A percentile compares a stretch with the other conserved stretches of the same genome.
These are phyloP conservation scores for Backusella circina DNA, from an alignment of 192 early-diverging fungal genomes.

Conservation along the genomic window DNA sequence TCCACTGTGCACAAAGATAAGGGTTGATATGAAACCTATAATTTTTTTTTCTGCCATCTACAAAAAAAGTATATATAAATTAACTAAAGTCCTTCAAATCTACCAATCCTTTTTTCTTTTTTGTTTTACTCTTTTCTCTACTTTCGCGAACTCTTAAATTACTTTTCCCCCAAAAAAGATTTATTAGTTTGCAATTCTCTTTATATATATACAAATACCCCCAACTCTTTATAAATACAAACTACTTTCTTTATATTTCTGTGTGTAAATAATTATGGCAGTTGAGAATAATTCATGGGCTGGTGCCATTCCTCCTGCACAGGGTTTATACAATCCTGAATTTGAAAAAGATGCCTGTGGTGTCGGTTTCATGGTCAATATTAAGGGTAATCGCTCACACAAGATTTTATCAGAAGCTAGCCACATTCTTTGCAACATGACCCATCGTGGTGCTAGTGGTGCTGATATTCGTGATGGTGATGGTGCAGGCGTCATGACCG, in stretches of 20 bases:
- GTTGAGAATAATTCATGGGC: conserved; percentile 67
- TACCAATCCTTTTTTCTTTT: not conserved
- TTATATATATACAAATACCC: conserved; percentile 3
- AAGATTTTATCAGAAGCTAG: conserved; percentile 87
- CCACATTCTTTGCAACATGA: conserved; percentile 97
- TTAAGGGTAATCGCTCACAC: conserved; percentile 82
- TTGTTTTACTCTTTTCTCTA: conserved; percentile 6
- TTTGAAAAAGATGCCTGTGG: conserved; percentile 95
- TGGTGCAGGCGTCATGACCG: conserved; percentile 96
- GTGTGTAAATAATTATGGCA: not conserved
- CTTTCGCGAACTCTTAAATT: conserved; percentile 3
- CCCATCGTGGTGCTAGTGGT: conserved; percentile 93
- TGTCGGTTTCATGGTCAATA: conserved; percentile 95
- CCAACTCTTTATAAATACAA: conserved; percentile 1
- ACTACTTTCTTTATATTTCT: not conserved
- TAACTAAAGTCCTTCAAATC: not conserved
- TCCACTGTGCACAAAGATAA: conserved; percentile 17
- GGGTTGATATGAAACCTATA: conserved; percentile 18
- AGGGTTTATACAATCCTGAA: conserved; percentile 86
- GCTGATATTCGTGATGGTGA: conserved; percentile 96
- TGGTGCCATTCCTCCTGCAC: conserved; percentile 75
- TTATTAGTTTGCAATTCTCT: not conserved
- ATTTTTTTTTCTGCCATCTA: not conserved
- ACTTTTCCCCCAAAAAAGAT: conserved; percentile 6
- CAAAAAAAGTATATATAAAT: conserved; percentile 3